phyloP scores from a whole-genome alignment of 495 filamentous ascomycete species.

The Ramalina intermedia region DNA sequence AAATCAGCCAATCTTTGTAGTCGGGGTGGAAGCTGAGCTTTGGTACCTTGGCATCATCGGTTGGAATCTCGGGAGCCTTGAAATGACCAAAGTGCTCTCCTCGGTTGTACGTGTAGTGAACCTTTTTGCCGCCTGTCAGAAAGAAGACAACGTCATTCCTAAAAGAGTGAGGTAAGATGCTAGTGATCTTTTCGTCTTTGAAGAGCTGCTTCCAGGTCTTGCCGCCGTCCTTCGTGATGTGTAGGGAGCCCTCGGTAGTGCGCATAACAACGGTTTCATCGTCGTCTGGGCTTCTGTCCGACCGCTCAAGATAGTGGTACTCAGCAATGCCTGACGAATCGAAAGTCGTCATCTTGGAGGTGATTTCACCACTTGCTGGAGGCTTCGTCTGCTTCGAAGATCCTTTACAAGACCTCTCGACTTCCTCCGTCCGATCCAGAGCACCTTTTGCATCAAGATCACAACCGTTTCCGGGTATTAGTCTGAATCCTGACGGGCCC shows the following conservation, averaged over 20 bases:
- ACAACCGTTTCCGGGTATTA: constrained; percentile 85
- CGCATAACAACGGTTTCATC: constrained; percentile 83
- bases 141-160: constrained; percentile 77
- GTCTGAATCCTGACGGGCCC: constrained; percentile 77
- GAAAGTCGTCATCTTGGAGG: constrained; percentile 40
- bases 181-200: constrained; percentile 45
- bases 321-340: constrained; percentile 36
- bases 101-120: constrained; percentile 66
- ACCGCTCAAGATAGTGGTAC: constrained; percentile 76
- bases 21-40: constrained; percentile 67
- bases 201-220: constrained; percentile 61
- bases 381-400: constrained; percentile 19
- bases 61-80: constrained; percentile 38
- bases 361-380: constrained; percentile 46
- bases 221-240: constrained; percentile 68
- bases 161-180: constrained; percentile 60
- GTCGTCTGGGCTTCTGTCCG: constrained; percentile 40
- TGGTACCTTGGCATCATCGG: constrained; percentile 21
- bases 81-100: constrained; percentile 54
- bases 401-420: constrained; percentile 38
- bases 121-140: constrained; percentile 49
- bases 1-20: constrained; percentile 75
- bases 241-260: constrained; percentile 48
- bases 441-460: constrained; percentile 35
- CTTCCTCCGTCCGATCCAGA: constrained; percentile 28